Percentiles rank a stretch among this genome's conserved stretches.
These are phyloP conservation scores for Saccharomycopsis lassenensis DNA, from an alignment of 805 yeast species.

Conservation along the genomic window DNA sequence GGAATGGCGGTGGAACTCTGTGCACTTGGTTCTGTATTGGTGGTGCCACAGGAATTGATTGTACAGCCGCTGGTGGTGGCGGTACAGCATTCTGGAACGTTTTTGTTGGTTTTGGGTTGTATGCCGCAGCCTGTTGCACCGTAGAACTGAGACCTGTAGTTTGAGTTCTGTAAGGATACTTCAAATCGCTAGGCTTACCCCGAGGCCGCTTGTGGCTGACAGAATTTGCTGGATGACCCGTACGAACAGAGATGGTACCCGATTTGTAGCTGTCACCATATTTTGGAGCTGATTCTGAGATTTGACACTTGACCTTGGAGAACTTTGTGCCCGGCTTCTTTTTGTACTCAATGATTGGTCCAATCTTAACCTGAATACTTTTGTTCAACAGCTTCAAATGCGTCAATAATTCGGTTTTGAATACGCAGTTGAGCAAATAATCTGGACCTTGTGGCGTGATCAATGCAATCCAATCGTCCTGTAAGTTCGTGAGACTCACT, in stretches of 20 bases:
- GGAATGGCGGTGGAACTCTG: conserved; percentile 21
- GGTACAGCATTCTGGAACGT: conserved; percentile 20
- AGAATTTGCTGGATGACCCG: conserved; percentile 68
- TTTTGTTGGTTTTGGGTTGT: conserved; percentile 17
- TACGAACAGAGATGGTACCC: conserved; percentile 68
- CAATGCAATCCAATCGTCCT: conserved; percentile 89
- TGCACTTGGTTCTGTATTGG: conserved; percentile 17
- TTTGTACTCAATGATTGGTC: conserved; percentile 65
- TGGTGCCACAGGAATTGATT: conserved; percentile 18
- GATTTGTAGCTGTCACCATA: conserved; percentile 76
- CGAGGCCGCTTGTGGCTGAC: conserved; percentile 68
- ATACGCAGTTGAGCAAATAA: conserved; percentile 63
- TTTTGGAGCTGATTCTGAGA: conserved; percentile 52
- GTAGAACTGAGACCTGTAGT: conserved; percentile 12
- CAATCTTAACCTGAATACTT: conserved; percentile 51
- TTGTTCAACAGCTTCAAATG: conserved; percentile 54
- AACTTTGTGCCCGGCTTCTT: conserved; percentile 79
- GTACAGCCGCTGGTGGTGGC: conserved; percentile 17
- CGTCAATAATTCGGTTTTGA: conserved; percentile 83
- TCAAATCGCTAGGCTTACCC: conserved; percentile 26
- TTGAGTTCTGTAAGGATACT: conserved; percentile 20
- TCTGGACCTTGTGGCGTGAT: conserved; percentile 48
- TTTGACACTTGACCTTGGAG: conserved; percentile 60
- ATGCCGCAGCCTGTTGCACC: conserved; percentile 10
- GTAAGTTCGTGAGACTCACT: conserved; percentile 60